phyloP scores from a whole-genome alignment of 2,329 filamentous ascomycete genomes.

The Zalaria obscura region DNA sequence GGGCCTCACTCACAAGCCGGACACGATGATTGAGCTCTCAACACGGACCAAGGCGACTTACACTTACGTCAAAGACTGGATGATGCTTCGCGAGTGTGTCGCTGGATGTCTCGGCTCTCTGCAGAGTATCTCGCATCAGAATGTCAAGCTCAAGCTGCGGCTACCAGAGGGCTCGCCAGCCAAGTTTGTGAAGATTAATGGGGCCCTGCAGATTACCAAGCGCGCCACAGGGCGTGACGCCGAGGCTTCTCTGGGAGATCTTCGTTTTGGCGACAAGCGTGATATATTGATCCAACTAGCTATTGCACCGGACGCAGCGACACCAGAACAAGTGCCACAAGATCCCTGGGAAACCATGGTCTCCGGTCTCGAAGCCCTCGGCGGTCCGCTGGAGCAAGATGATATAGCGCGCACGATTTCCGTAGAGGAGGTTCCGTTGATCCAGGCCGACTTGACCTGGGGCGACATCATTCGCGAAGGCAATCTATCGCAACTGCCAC shows the following conservation, averaged over 20 bases:
- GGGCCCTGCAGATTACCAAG: constrained; percentile 90
- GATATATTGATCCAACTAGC: constrained; percentile 91
- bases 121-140: constrained; percentile 94
- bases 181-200: constrained; percentile 97
- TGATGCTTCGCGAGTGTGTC: constrained; percentile 96
- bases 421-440: constrained; percentile 85
- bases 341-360: constrained; percentile 97
- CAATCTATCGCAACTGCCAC: constrained; percentile 67
- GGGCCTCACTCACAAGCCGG: constrained; percentile 92
- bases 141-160: constrained; percentile 88
- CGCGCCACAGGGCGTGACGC: constrained; percentile 88
- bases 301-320: constrained; percentile 72
- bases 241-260: constrained; percentile 79
- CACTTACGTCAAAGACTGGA: constrained; percentile 98
- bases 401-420: constrained; percentile 64
- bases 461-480: constrained; percentile 88
- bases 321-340: constrained; percentile 73
- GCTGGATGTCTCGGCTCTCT: constrained; percentile 84
- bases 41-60: constrained; percentile 93
- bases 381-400: constrained; percentile 74
- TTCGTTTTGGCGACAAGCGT: constrained; percentile 88
- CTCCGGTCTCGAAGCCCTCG: constrained; percentile 83
- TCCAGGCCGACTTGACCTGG: constrained; percentile 88
- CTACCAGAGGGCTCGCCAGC: constrained; percentile 92
- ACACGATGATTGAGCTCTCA: constrained; percentile 96